These are phyloP conservation scores for Talaromyces albobiverticillius DNA, from an alignment of 2,329 filamentous ascomycete species.

Conservation along the genomic window DNA sequence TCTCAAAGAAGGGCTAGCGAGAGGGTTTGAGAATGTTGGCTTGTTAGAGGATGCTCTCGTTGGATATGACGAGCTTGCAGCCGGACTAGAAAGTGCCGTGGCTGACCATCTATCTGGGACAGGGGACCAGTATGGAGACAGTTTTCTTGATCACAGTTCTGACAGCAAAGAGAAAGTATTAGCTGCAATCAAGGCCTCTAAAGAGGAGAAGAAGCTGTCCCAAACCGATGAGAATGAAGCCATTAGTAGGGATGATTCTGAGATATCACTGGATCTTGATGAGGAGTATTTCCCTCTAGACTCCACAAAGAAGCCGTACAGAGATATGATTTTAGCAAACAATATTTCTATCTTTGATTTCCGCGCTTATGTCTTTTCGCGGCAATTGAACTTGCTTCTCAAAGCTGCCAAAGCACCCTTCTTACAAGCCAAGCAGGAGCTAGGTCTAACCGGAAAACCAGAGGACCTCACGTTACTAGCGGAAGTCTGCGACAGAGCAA, in stretches of 20 bases:
- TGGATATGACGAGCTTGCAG: conserved; percentile 89
- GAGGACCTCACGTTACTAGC: conserved; percentile 79
- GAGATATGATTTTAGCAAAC: conserved; percentile 88
- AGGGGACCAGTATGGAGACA: conserved; percentile 66
- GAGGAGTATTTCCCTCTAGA: conserved; percentile 40
- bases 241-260: conserved; percentile 30
- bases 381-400: conserved; percentile 78
- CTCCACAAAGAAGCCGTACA: conserved; percentile 72
- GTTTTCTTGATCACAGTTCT: conserved; percentile 69
- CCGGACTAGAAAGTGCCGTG: conserved; percentile 79
- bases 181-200: conserved; percentile 45
- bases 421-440: conserved; percentile 28
- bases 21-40: conserved; percentile 93
- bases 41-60: conserved; percentile 92
- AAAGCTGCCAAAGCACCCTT: conserved; percentile 68
- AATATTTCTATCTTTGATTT: conserved; percentile 97
- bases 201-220: conserved; percentile 4
- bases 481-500: conserved; percentile 77
- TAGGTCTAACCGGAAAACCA: conserved; percentile 45
- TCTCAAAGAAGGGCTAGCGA: conserved; percentile 87
- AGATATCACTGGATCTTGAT: conserved; percentile 27
- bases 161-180: conserved; percentile 65
- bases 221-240: conserved; percentile 19
- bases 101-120: conserved; percentile 66
- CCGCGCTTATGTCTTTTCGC: conserved; percentile 85